Evolutionary conservation across 352 stramenopile genomes (phyloP).

Genomic region (Plasmopara viticola): DNA sequence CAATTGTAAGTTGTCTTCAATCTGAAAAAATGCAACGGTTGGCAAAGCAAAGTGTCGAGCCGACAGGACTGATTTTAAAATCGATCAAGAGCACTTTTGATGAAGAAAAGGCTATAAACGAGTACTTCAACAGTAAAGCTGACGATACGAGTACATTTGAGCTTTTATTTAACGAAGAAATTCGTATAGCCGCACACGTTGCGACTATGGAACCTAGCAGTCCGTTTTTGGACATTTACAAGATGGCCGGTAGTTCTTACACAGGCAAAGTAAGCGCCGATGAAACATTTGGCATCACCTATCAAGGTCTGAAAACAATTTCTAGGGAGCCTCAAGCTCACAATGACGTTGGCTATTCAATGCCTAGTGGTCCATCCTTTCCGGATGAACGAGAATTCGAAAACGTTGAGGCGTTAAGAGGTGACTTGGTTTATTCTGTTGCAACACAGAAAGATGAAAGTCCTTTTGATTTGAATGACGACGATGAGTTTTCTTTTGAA

Average conservation of each 20-base stretch:
- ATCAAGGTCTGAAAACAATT: conserved; percentile 40
- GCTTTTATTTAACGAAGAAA: conserved; percentile 24
- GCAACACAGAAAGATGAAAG: conserved; percentile 4
- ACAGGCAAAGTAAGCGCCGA: conserved; percentile 8
- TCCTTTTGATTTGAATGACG: neutral
- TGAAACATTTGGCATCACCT: conserved; percentile 51
- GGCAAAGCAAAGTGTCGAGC: conserved; percentile 1
- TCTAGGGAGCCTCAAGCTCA: neutral
- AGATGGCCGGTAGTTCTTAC: conserved; percentile 11
- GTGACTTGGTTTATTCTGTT: conserved; percentile 34
- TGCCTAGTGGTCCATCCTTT: conserved; percentile 35
- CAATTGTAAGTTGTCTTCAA: conserved; percentile 23
- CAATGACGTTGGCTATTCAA: conserved; percentile 20
- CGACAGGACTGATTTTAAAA: neutral
- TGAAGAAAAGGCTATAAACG: conserved; percentile 15
- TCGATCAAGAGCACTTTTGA: neutral
- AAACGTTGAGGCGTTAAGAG: conserved; percentile 26
- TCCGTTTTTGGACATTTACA: conserved; percentile 17
- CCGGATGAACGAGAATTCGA: conserved; percentile 48
- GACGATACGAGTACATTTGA: conserved; percentile 9
- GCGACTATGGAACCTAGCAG: conserved; percentile 19
- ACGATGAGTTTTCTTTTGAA: conserved; percentile 43
- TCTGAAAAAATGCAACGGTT: conserved; percentile 18
- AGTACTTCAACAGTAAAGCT: conserved; percentile 9
- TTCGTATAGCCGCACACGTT: conserved; percentile 24